phyloP scores from a whole-genome alignment of 176 grass and related monocot species.

The Eleusine indica region DNA sequence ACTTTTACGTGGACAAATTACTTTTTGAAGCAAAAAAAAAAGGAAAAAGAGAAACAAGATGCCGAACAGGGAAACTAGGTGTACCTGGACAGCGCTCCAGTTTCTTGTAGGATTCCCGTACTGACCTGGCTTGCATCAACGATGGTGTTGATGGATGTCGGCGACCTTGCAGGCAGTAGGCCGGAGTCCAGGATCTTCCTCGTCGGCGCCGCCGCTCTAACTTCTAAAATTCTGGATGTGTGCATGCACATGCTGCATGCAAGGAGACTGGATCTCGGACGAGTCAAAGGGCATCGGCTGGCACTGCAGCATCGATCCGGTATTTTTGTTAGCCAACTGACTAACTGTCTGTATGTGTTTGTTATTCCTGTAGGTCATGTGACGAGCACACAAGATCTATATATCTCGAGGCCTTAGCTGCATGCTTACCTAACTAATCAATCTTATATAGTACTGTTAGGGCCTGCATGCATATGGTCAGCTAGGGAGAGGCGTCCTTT shows the following conservation, averaged over 20 bases:
- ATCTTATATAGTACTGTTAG: slow-evolving; percentile 24
- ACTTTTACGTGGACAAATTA: not conserved
- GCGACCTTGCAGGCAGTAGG: slow-evolving; percentile 6
- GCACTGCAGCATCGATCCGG: slow-evolving; percentile 40
- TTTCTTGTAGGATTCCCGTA: not conserved
- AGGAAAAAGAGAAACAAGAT: not conserved
- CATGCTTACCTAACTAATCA: slow-evolving; percentile 23
- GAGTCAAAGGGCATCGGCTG: slow-evolving; percentile 45
- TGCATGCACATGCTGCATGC: slow-evolving; percentile 22
- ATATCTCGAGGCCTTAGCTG: not conserved
- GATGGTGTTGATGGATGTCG: slow-evolving; percentile 16
- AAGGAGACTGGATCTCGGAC: slow-evolving; percentile 29
- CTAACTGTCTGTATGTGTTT: not conserved
- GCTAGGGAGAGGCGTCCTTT: slow-evolving; percentile 21
- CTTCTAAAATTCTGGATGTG: not conserved
- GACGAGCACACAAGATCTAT: slow-evolving; percentile 41
- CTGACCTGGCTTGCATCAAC: not conserved
- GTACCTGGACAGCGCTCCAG: not conserved
- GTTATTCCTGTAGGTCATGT: slow-evolving; percentile 42
- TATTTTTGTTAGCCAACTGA: slow-evolving; percentile 47
- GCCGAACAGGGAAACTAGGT: not conserved
- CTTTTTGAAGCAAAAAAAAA: not conserved
- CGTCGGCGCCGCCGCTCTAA: not conserved
- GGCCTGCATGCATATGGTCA: slow-evolving; percentile 41
- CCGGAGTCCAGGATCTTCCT: slow-evolving; percentile 21